Conservation (phyloP, 371 early-diverging fungal genomes). For the Globomyces sp. region DNA sequence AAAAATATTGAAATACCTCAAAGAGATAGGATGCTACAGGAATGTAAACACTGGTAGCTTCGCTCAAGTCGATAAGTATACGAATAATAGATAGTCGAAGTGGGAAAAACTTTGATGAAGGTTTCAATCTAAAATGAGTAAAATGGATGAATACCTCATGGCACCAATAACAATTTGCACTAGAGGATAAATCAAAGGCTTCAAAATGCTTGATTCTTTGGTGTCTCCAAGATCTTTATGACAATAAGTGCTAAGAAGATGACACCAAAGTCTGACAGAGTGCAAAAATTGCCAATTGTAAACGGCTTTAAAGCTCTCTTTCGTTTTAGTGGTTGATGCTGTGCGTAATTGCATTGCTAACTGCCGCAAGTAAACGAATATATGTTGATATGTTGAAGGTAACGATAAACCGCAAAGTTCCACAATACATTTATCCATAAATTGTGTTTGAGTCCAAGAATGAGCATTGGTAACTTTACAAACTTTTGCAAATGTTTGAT, state of each 20-base stretch:
- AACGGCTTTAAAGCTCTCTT: slow-evolving; percentile 68
- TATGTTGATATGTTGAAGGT: slow-evolving; percentile 82
- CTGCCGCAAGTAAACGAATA: slow-evolving; percentile 88
- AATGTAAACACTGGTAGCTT: slow-evolving; percentile 75
- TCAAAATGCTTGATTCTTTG: slow-evolving; percentile 43
- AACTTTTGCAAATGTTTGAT: slow-evolving; percentile 74
- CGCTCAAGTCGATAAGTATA: slow-evolving; percentile 64
- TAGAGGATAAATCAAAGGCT: slow-evolving; percentile 84
- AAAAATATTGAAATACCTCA: slow-evolving; percentile 56
- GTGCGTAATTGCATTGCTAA: slow-evolving; percentile 84
- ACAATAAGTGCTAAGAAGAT: slow-evolving; percentile 73
- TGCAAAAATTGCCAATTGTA: slow-evolving; percentile 96
- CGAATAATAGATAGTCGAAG: slow-evolving; percentile 82
- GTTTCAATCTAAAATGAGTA: slow-evolving; percentile 62
- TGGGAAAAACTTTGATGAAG: slow-evolving; percentile 86
- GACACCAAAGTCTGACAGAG: slow-evolving; percentile 84
- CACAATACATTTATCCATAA: slow-evolving; percentile 87
- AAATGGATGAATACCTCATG: slow-evolving; percentile 35
- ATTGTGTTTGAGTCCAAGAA: slow-evolving; percentile 77
- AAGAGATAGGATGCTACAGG: slow-evolving; percentile 80
- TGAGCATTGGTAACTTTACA: slow-evolving; percentile 73
- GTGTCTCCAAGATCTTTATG: slow-evolving; percentile 43
- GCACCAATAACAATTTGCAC: slow-evolving; percentile 85
- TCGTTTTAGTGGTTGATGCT: slow-evolving; percentile 75
- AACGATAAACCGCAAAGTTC: slow-evolving; percentile 78